Evolutionary conservation across 257 asterid genomes (phyloP).

Genomic region (Solanum paucissectum): DNA sequence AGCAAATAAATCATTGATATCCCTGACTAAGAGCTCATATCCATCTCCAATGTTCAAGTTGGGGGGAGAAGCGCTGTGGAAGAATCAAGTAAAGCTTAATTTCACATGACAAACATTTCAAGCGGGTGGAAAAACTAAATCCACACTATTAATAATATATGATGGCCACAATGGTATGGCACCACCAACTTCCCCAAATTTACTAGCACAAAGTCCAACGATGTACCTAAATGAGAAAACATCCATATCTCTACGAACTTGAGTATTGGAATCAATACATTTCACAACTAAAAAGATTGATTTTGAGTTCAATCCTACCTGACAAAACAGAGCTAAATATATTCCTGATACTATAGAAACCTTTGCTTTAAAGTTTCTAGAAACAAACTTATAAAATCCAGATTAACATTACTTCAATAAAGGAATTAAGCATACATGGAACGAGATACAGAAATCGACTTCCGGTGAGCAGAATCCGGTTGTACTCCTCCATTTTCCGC

Average conservation of each 20-base stretch:
- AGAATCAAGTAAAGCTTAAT: neutral
- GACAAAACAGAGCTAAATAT: neutral
- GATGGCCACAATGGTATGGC: neutral
- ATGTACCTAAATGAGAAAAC: neutral
- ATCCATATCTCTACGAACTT: neutral
- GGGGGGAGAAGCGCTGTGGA: neutral
- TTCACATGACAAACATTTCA: neutral
- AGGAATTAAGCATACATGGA: slow-evolving; percentile 35
- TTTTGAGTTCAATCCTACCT: neutral
- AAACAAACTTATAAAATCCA: neutral
- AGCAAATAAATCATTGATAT: neutral
- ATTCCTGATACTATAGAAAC: neutral
- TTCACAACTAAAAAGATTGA: neutral
- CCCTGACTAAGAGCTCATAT: neutral
- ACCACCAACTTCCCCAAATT: neutral
- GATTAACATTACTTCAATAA: neutral
- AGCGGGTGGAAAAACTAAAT: neutral
- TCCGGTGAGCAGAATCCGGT: slow-evolving; percentile 30
- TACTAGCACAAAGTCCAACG: neutral
- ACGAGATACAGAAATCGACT: slow-evolving; percentile 53
- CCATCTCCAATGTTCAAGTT: neutral
- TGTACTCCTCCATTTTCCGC: slow-evolving; percentile 22
- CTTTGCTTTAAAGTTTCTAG: neutral
- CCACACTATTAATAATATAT: neutral
- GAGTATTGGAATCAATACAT: neutral